These are phyloP conservation scores for Roridomyces roridus DNA, from an alignment of 768 basidiomycete species.

Conservation along the genomic window DNA sequence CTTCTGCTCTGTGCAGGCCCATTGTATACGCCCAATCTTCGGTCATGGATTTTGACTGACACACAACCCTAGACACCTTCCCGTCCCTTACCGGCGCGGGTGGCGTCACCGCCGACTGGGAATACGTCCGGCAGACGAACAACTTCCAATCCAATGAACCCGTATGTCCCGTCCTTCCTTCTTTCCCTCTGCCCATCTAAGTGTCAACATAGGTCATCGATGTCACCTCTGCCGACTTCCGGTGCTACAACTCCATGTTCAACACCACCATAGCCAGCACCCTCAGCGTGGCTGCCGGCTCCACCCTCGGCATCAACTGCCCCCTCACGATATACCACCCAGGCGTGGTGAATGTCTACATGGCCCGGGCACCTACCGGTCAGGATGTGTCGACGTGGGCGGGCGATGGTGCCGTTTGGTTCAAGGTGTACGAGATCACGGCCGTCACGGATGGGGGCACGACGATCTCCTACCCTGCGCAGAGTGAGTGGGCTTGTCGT, in stretches of 20 bases:
- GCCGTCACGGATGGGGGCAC: conserved; percentile 38
- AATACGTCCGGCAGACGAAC: conserved; percentile 25
- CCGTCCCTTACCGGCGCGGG: conserved; percentile 27
- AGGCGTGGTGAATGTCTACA: conserved; percentile 27
- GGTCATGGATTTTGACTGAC: too few relatives aligned
- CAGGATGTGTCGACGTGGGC: conserved; percentile 38
- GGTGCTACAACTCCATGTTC: conserved; percentile 34
- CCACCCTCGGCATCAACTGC: conserved; percentile 37
- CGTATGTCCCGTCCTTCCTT: conserved; percentile 5
- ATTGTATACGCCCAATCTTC: too few relatives aligned
- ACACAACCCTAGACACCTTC: conserved; percentile 26
- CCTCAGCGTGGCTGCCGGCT: conserved; percentile 37
- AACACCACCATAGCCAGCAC: conserved; percentile 35
- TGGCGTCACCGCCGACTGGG: conserved; percentile 22
- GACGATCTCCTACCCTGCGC: conserved; percentile 34
- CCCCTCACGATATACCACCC: conserved; percentile 41
- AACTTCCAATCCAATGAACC: conserved; percentile 23
- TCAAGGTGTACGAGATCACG: conserved; percentile 40
- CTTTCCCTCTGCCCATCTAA: not conserved
- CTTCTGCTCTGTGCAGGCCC: too few relatives aligned
- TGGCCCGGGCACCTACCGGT: conserved; percentile 35
- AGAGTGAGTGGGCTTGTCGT: too few relatives aligned
- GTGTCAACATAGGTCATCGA: conserved; percentile 31
- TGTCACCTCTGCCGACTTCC: conserved; percentile 35
- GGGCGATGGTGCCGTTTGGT: conserved; percentile 1